Percentiles rank a stretch among this genome's conserved stretches.
These are phyloP conservation scores for Penstemon eatonii DNA, from an alignment of 257 asterid genomes.

Conservation along the genomic window DNA sequence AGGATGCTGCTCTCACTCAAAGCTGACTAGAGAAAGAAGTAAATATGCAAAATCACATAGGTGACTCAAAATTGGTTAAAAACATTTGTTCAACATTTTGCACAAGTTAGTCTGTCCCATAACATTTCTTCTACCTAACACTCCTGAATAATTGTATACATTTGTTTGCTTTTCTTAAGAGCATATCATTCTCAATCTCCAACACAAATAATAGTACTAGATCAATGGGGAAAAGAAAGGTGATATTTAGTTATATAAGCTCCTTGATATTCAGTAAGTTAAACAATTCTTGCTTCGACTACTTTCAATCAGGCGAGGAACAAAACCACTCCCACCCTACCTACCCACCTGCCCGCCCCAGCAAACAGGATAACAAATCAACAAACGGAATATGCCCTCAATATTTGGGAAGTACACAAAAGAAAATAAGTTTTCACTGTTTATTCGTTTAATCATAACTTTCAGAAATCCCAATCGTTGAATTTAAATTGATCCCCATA, in stretches of 20 bases:
- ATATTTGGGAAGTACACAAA: neutral
- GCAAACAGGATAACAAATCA: neutral
- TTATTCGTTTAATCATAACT: neutral
- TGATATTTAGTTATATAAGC: no score
- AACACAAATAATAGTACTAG: no score
- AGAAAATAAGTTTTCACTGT: constrained; percentile 1
- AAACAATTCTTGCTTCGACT: neutral
- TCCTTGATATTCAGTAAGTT: neutral
- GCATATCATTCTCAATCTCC: no score
- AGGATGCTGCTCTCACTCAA: no score
- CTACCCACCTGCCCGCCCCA: neutral
- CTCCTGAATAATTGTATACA: neutral
- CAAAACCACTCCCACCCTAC: neutral
- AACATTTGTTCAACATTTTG: neutral
- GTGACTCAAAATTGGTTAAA: neutral
- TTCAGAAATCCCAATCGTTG: no score
- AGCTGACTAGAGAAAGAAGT: no score
- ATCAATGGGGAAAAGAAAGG: no score
- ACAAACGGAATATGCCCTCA: neutral
- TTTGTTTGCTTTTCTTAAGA: no score
- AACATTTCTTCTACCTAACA: neutral
- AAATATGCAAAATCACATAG: no score
- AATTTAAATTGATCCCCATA: no score
- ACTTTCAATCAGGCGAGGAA: constrained; percentile 8
- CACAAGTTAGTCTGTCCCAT: neutral